Base-by-base conservation (phyloP, 2,329 filamentous ascomycete species). In the Colletotrichum tropicale region DNA sequence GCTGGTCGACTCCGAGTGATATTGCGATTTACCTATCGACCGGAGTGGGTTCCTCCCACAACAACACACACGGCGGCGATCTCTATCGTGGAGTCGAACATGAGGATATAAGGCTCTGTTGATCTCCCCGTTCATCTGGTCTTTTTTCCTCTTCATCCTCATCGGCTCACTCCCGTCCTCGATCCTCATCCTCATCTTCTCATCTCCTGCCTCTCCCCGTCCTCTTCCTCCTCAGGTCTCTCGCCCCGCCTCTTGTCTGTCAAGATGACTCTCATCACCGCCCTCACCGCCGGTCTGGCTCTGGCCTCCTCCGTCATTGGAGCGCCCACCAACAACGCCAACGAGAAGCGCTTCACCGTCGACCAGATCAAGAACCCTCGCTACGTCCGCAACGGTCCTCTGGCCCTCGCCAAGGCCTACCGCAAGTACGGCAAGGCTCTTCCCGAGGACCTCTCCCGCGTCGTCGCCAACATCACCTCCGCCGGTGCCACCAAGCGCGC, bases 381-480 rank as follows among this genome's bases (percentile, higher is more conserved):
- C 62, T 85, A 58, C 81, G 78, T 71, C 70, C 73, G 73, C 64
- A 81, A 80, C 68, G 85, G 85, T 8, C 81, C 82, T 9, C 74
- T 81, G 6, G 82, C 83, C 1, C 80, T 86, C 21, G 84, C 83
- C 79, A 83, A 81, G 67, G 81, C 81, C 38, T 86, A 86, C 79
- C 71, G 67, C 76, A 87, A 87, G 80, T 86, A 83, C 62, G 79
- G 78, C 12, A 74, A 82, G 5, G 67, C 87, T 3, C 58, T 75
- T 3, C 84, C 85, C 4, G 76, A 78, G 26, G 79, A 80, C 26
- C 81, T 86, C 12, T 76, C 75, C 34, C 65, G 60, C 16, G 81
- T 80, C 13, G 77, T 84, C 30, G 76, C 77, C 61, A 77, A 78
- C 10, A 77, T 81, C 66, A 43, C 65, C 9, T 71, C 75, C 30